Conservation (phyloP, 805 yeast genomes). For the Cyberlindnera veronae region DNA sequence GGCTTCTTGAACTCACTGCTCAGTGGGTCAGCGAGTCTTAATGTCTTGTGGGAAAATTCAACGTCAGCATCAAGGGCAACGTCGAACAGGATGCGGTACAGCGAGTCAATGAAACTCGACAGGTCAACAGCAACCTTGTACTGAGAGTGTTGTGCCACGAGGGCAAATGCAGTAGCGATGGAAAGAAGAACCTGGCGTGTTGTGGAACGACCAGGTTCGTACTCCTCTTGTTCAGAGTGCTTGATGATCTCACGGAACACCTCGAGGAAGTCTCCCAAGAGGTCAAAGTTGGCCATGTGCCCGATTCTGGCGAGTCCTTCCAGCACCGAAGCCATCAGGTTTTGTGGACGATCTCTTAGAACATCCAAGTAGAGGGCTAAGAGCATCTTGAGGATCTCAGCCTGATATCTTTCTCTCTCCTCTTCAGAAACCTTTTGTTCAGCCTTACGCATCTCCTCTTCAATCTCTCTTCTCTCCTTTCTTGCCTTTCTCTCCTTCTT, state of each 20-base stretch:
- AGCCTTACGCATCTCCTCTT: slow-evolving; percentile 83
- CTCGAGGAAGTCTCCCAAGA: slow-evolving; percentile 88
- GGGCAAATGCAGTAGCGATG: slow-evolving; percentile 84
- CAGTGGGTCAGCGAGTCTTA: slow-evolving; percentile 78
- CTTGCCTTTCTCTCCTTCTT: slow-evolving; percentile 85
- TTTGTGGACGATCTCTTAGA: slow-evolving; percentile 57
- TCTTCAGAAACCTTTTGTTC: slow-evolving; percentile 85
- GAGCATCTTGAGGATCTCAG: slow-evolving; percentile 72
- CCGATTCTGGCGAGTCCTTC: slow-evolving; percentile 92
- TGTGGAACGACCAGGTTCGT: slow-evolving; percentile 37
- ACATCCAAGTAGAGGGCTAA: slow-evolving; percentile 75
- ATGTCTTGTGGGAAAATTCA: slow-evolving; percentile 78
- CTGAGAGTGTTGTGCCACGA: slow-evolving; percentile 70
- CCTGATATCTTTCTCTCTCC: slow-evolving; percentile 81
- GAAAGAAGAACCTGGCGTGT: slow-evolving; percentile 76
- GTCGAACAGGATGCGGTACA: slow-evolving; percentile 66
- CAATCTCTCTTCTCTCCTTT: slow-evolving; percentile 83
- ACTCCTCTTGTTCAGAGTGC: slow-evolving; percentile 44
- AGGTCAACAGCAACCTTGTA: slow-evolving; percentile 78
- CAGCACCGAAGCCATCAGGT: slow-evolving; percentile 77
- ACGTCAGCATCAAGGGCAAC: slow-evolving; percentile 76
- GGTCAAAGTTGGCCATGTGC: slow-evolving; percentile 86
- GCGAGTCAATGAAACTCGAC: slow-evolving; percentile 70
- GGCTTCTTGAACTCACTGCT: slow-evolving; percentile 49
- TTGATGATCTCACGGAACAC: slow-evolving; percentile 78